Conservation (phyloP, 2,329 filamentous ascomycete genomes). For the Tolypocladium cylindrosporum region DNA sequence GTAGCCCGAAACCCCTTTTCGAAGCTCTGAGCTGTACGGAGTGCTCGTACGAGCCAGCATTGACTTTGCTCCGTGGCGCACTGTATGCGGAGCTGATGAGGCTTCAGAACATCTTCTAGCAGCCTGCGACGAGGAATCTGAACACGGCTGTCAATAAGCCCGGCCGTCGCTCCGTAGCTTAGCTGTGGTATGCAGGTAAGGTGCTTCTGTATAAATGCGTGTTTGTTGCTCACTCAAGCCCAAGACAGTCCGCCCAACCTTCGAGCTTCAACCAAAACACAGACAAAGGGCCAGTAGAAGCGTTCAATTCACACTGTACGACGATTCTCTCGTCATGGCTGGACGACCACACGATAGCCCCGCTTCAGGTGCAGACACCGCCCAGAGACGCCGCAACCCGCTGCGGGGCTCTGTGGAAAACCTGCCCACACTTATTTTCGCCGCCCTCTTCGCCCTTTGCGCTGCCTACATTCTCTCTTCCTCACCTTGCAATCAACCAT, state of each 20-base stretch:
- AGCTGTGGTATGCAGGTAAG: not conserved
- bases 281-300: not conserved
- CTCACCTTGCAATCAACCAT: constrained; percentile 5
- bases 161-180: not conserved
- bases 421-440: constrained; percentile 33
- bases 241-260: not conserved
- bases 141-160: not conserved
- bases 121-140: not conserved
- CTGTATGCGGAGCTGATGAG: not conserved
- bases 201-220: not conserved
- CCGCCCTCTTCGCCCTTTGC: constrained; percentile 26
- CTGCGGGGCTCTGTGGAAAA: constrained; percentile 23
- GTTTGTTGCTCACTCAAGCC: not conserved
- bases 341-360: not conserved
- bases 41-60: no score
- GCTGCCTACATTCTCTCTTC: constrained; percentile 19
- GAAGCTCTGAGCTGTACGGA: not conserved
- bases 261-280: not conserved
- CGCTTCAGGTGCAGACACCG: not conserved
- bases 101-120: not conserved
- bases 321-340: not conserved
- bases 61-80: not conserved
- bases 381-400: constrained; percentile 8
- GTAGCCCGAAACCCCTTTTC: not conserved
- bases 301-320: not conserved